A percentile compares a stretch with the other conserved stretches of the same genome.
Evolutionary conservation across 345 rosid genomes (phyloP).

Genomic region (Sonneratia caseolaris): DNA sequence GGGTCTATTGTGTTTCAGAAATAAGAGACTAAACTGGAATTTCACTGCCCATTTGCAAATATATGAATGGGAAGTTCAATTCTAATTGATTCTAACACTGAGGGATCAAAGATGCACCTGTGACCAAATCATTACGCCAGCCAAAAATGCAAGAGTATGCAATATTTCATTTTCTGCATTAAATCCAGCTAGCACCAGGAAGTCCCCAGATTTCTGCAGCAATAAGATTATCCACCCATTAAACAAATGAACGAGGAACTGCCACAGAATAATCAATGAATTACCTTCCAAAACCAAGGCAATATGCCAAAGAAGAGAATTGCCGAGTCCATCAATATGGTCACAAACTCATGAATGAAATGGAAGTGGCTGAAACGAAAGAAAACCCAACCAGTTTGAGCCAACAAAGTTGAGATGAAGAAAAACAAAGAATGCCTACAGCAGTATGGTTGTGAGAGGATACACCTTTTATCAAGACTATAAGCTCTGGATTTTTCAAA

Average conservation of each 20-base stretch:
- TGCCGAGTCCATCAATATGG: conserved; percentile 84
- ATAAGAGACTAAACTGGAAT: background rate
- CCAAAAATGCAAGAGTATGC: conserved; percentile 85
- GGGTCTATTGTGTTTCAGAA: background rate
- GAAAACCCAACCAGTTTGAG: conserved; percentile 9
- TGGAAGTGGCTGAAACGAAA: conserved; percentile 60
- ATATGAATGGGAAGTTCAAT: background rate
- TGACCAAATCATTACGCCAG: conserved; percentile 92
- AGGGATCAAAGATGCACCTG: conserved; percentile 39
- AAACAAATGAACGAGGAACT: background rate
- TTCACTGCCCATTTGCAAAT: background rate
- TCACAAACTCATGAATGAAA: conserved; percentile 83
- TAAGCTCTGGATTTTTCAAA: conserved; percentile 86
- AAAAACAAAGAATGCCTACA: background rate
- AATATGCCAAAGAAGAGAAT: conserved; percentile 79
- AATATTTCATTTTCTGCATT: conserved; percentile 73
- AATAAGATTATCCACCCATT: conserved; percentile 11
- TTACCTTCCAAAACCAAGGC: conserved; percentile 99
- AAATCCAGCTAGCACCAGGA: conserved; percentile 57
- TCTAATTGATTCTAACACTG: background rate
- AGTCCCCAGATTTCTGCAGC: conserved; percentile 62
- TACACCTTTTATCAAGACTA: conserved; percentile 93
- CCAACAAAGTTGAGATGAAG: background rate
- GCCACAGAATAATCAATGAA: background rate
- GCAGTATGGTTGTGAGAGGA: background rate